Base-by-base conservation (phyloP, 495 filamentous ascomycete genomes). In the Poronia punctata region DNA sequence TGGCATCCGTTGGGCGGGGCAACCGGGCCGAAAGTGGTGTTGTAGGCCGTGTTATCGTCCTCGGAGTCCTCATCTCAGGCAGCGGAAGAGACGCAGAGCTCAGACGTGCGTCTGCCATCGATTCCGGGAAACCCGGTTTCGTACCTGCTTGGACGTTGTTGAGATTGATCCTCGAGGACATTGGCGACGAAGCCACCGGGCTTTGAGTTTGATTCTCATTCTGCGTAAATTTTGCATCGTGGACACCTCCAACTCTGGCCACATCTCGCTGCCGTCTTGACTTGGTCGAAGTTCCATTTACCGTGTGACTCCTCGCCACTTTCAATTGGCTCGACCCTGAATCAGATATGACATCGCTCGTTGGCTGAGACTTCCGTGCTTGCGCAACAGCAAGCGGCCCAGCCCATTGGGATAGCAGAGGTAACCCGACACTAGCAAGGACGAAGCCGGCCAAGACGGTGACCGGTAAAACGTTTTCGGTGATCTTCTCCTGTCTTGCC, bases 301-400 rank as follows among this genome's bases (percentile, higher is more conserved):
- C 70, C 7, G 83, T 87, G 33, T 83, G 73, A 49, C 82, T 83
- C 42, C 83, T 63, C 31, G 65, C 54, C 7, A 83, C 63, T 54
- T 72, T 71, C 16, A 64, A 61, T 30, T 55, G 40, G 33, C 27
- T 40, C 25, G 59, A 59, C 67, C 45, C 62, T 40, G 68, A 57
- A 33, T 83, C 75, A 21, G 72, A 65, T 40, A 81, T 73, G 14
- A 64, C 64, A 45, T 79, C 71, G 40, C 70, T 66, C 15, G 59
- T 53, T 2, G 75, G 70, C 42, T 78, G 70, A 16, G 81, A 79
- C 54, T 79, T 83, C 26, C 83, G 66, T 15, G 83, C 81, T 56
- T 87, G 83, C 9, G 82, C 80, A 48, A 86, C 71, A 25, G 83
- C 83, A 16, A 87, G 65, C 0, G 83, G 83, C 2, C 82, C 83